Base-by-base conservation (phyloP, 768 basidiomycete species). In the Cyathus striatus region DNA sequence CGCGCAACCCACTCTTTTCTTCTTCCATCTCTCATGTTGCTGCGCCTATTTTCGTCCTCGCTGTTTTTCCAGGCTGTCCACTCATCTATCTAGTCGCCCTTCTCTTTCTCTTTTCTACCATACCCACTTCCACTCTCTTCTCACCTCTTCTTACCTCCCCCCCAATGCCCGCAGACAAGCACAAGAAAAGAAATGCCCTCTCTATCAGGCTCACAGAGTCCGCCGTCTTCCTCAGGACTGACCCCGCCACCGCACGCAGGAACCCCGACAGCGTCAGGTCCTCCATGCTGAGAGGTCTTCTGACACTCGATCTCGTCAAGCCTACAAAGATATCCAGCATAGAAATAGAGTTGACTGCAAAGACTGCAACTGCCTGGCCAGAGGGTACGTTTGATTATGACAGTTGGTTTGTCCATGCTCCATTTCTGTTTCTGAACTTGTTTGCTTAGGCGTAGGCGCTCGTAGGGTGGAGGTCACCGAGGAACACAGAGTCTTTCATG, bases 311-410 rank as follows among this genome's bases (percentile, higher is more conserved):
- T 21, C 61, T 77, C 9, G 67, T 69, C 23, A 95, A 95, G 58
- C 81, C 92, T 1, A 92, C 81, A 41, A 82, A 82, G 59, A 83
- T 99, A 50, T 83, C 86, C 23, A 86, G 82, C 53, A 93, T 99
- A 44, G 83, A 84, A 43, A 70, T 96, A 27, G 79, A 83, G 58
- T 65, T 99, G 17, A 69, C 81, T 35, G 93, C 88, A 2, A 84
- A 71, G 45, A 72, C 83, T 2, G 64, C 72, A 18, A 86, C 83
- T 3, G 75, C 80, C 26, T 96, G 91, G 85, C 82, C 86, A 2
- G 92, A 96, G 75, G 90, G 94, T 92, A 47, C 40, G 73, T 58
- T 10, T 41, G 40, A 41, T 12, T 27, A 17, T 16, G 22, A 12
- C 27, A 49, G 35, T 40, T 30, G 23, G 24, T 22, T 26, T 23